phyloP scores from a whole-genome alignment of 768 basidiomycete genomes.

The Mycena leptocephala region DNA sequence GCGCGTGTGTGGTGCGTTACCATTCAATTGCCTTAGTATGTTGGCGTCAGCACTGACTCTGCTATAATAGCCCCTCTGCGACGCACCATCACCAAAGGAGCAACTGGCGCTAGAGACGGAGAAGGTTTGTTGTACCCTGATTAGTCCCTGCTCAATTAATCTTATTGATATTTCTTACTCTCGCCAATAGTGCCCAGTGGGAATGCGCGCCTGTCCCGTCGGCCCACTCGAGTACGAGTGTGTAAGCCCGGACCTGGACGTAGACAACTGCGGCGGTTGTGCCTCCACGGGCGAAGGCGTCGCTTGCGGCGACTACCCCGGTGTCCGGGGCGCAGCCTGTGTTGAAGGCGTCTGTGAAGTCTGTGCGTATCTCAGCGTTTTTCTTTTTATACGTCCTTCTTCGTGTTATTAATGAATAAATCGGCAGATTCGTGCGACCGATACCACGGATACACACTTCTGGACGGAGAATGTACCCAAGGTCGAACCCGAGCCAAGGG shows the following conservation, averaged over 20 bases:
- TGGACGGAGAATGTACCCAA: background rate
- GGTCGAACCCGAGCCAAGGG: background rate
- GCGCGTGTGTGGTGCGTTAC: conserved; percentile 1
- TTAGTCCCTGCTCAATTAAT: background rate
- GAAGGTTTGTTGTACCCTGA: background rate
- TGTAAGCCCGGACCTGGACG: conserved; percentile 28
- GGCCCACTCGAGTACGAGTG: conserved; percentile 33
- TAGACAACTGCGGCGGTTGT: conserved; percentile 42
- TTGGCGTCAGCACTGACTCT: too few relatives aligned
- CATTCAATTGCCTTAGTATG: background rate
- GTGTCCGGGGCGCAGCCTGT: conserved; percentile 35
- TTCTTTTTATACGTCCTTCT: background rate
- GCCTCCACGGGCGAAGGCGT: conserved; percentile 33
- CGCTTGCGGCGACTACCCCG: conserved; percentile 33
- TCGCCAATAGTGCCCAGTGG: conserved; percentile 19
- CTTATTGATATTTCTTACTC: background rate
- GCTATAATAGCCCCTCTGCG: background rate
- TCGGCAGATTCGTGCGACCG: conserved; percentile 28
- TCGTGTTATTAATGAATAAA: background rate
- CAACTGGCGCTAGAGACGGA: conserved; percentile 14
- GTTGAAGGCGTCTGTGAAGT: conserved; percentile 33
- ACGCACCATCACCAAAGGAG: background rate
- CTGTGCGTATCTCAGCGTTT: conserved; percentile 20
- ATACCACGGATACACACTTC: conserved; percentile 11
- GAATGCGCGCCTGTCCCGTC: conserved; percentile 34